These are phyloP conservation scores for Limonium bicolor DNA, from an alignment of 148 eudicot species.

Conservation along the genomic window DNA sequence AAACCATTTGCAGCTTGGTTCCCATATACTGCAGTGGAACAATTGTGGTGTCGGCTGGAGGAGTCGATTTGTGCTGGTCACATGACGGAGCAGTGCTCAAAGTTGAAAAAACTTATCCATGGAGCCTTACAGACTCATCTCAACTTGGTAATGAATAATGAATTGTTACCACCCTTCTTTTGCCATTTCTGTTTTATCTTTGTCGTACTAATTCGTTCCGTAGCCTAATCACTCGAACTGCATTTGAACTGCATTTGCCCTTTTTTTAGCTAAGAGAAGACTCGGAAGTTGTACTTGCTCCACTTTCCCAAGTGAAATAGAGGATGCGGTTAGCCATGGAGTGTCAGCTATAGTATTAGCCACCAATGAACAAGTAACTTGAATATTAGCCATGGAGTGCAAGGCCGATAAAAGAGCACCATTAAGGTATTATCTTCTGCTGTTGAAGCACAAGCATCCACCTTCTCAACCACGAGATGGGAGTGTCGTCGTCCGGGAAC, in stretches of 20 bases:
- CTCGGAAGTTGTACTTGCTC: slow-evolving; percentile 33
- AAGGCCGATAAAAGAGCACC: no score
- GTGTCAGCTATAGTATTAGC: no score
- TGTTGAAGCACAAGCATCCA: no score
- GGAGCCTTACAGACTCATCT: slow-evolving; percentile 64
- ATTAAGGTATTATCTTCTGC: no score
- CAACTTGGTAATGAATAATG: slow-evolving; percentile 35
- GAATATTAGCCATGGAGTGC: no score
- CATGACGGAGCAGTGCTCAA: slow-evolving; percentile 67
- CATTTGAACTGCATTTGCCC: background rate
- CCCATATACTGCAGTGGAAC: slow-evolving; percentile 79
- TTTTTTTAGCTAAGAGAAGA: slow-evolving; percentile 34
- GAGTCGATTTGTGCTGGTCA: slow-evolving; percentile 52
- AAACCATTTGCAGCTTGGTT: slow-evolving; percentile 78
- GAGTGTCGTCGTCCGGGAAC: no score
- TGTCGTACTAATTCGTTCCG: background rate
- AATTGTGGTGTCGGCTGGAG: slow-evolving; percentile 76
- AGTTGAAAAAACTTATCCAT: slow-evolving; percentile 51
- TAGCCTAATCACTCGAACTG: background rate
- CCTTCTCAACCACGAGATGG: no score
- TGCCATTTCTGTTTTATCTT: background rate
- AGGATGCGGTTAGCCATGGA: no score
- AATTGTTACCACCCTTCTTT: no score
- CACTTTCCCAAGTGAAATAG: no score
- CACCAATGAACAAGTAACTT: no score